phyloP scores from a whole-genome alignment of 495 filamentous ascomycete genomes.

The Recurvomyces mirabilis region DNA sequence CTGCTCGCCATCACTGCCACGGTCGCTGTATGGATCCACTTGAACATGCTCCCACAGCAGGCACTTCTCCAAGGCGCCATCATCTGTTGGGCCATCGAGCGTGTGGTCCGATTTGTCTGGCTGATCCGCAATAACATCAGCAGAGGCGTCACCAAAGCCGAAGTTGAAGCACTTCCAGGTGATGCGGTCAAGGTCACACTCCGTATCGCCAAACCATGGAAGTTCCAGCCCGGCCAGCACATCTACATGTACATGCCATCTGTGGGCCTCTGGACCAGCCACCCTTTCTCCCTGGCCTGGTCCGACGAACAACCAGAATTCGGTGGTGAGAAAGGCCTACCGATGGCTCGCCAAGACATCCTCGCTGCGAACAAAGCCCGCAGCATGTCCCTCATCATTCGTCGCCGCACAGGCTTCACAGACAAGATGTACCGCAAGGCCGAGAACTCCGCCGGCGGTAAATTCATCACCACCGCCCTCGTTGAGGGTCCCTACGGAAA shows the following conservation, averaged over 20 bases:
- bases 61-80: conserved; percentile 59
- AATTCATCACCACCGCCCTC: conserved; percentile 45
- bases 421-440: conserved; percentile 62
- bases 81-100: conserved; percentile 66
- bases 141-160: conserved; percentile 53
- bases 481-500: conserved; percentile 85
- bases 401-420: conserved; percentile 79
- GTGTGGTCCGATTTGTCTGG: conserved; percentile 53
- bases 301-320: conserved; percentile 35
- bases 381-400: conserved; percentile 67
- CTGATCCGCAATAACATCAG: conserved; percentile 63
- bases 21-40: conserved; percentile 61
- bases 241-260: conserved; percentile 73
- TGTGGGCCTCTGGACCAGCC: conserved; percentile 69
- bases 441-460: conserved; percentile 30
- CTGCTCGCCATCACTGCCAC: conserved; percentile 51
- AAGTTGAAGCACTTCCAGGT: conserved; percentile 64
- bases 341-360: conserved; percentile 28
- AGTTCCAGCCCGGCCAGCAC: conserved; percentile 74
- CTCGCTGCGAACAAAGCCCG: conserved; percentile 30
- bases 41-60: conserved; percentile 49
- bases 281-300: conserved; percentile 94
- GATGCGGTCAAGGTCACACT: conserved; percentile 76
- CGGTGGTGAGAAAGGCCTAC: conserved; percentile 29
- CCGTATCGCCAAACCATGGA: conserved; percentile 62